A percentile compares a stretch with the other conserved stretches of the same genome.
Evolutionary conservation across 306 rosid genomes (phyloP).

Genomic region (Phaseolus lunatus): DNA sequence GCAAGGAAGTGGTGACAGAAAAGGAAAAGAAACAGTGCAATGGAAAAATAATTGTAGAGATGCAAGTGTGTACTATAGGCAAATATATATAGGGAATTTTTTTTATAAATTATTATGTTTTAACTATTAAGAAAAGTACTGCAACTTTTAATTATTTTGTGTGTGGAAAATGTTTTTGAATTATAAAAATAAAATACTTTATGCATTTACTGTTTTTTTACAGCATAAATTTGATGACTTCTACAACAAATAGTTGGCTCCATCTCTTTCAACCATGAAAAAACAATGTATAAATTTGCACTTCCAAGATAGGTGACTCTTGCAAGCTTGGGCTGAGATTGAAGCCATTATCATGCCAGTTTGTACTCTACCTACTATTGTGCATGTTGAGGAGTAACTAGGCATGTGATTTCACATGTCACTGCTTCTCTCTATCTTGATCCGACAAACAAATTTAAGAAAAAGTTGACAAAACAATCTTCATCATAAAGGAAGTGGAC

Average conservation of each 20-base stretch:
- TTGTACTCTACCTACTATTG: conserved; percentile 31
- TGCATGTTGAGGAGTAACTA: conserved; percentile 47
- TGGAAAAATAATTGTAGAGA: no score
- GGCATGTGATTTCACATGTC: conserved; percentile 57
- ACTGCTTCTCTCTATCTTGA: conserved; percentile 31
- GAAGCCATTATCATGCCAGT: conserved; percentile 25
- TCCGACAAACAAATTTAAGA: conserved; percentile 31
- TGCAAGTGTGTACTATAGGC: no score
- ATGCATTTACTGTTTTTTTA: no score
- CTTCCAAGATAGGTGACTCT: conserved; percentile 9
- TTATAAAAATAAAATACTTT: not conserved
- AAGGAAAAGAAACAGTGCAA: not conserved
- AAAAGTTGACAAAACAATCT: conserved; percentile 48
- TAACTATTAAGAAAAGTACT: not conserved
- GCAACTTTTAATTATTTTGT: not conserved
- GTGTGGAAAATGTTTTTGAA: not conserved
- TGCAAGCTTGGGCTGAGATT: conserved; percentile 1
- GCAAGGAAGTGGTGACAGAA: not conserved
- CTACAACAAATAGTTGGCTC: not conserved
- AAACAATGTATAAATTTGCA: conserved; percentile 14
- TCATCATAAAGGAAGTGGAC: conserved; percentile 42
- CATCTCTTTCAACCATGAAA: conserved; percentile 10
- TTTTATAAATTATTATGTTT: not conserved
- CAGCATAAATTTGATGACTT: no score
- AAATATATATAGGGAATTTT: not conserved